Evolutionary conservation across 352 stramenopile species (phyloP), one percentile per base, ranked within the genome.

Genomic region (Achlya hypogyna): DNA sequence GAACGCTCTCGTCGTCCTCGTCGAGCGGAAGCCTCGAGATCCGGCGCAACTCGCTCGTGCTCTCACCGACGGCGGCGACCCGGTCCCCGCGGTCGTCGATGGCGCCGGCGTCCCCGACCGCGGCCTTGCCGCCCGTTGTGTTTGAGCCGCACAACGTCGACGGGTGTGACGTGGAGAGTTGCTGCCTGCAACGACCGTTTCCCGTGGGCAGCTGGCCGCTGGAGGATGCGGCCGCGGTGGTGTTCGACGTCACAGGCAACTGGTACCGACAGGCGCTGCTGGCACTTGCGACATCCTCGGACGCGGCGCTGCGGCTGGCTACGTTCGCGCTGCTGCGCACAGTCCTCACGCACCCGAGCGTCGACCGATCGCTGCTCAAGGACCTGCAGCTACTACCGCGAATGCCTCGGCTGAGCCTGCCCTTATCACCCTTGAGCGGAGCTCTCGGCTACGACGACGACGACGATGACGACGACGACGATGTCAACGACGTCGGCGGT

Each of bases 131-230:
- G 10, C 12, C 23, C 18, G 27, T 38, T 12, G 18, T 22, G 12
- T 67, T 67, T 32, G 5, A 67, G 25, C 60, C 60, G 12, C 60
- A 67, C 32, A 29, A 6, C 12, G 29, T 14, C 34, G 49, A 56
- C 49, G 20, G 23, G 12, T 28, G 20, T 31, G 35, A 43, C 51
- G 23, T 43, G 0, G n/a, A 52, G 3, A 8, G 25, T 9, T 67
- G 60, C 32, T 67, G 47, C 32, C 31, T 67, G 10, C 8, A 20
- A 16, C 56, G 40, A 20, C 40, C 27, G 12, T 67, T 53, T 6
- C 5, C 60, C 40, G 29, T 38, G 18, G 86, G 86, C 29, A 84
- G 93, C 53, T 95, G 86, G 86, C 83, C 86, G 1, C 49, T 84
- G 10, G 74, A 87, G 0, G 86, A 95, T 53, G 79, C 92, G 28